A percentile compares a stretch with the other conserved stretches of the same genome.
phyloP scores from a whole-genome alignment of 306 rosid genomes.

The Sicyos edulis region DNA sequence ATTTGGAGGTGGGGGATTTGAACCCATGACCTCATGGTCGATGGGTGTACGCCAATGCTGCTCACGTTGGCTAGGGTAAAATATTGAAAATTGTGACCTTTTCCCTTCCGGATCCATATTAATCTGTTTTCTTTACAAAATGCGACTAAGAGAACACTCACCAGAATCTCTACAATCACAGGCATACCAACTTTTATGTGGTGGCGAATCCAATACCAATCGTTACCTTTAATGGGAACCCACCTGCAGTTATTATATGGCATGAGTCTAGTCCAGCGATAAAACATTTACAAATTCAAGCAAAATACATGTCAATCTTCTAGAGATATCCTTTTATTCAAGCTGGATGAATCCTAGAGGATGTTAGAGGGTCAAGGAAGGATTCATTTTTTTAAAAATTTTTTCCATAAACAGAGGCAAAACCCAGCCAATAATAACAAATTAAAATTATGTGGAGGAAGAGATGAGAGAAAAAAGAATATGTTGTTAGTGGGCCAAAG shows the following conservation, averaged over 20 bases:
- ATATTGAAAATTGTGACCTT: neutral
- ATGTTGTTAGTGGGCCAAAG: neutral
- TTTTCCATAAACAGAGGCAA: neutral
- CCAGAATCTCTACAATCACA: slow-evolving; percentile 81
- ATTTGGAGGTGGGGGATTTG: no score
- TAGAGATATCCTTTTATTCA: neutral
- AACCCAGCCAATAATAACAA: neutral
- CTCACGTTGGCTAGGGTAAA: neutral
- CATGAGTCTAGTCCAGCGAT: slow-evolving; percentile 30
- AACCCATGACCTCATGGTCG: no score
- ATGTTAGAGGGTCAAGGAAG: neutral
- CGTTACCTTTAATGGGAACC: slow-evolving; percentile 90
- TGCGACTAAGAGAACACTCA: slow-evolving; percentile 31
- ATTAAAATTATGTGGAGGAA: neutral
- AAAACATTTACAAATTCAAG: slow-evolving; percentile 18
- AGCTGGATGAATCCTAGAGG: neutral
- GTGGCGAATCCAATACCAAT: slow-evolving; percentile 98
- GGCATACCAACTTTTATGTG: slow-evolving; percentile 90
- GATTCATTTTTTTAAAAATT: no score
- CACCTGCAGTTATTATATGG: slow-evolving; percentile 46
- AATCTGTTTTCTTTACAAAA: slow-evolving; percentile 5
- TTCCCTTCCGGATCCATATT: neutral
- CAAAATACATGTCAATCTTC: neutral
- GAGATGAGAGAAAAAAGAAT: neutral
- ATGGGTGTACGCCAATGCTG: no score